Conservation (phyloP, 257 asterid species). For the Scutellaria baicalensis region DNA sequence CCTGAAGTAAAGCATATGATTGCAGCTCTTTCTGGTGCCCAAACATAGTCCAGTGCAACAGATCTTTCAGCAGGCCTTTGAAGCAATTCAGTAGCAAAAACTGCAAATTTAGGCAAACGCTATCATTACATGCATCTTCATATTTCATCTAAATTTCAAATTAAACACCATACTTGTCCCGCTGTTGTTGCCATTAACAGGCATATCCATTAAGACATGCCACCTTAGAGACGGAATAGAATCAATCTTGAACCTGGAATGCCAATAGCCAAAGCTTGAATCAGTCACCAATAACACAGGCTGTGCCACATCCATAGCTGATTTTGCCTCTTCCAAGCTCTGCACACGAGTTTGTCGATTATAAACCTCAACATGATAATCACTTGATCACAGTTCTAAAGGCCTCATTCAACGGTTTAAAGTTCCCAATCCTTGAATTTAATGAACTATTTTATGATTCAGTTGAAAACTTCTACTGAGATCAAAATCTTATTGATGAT, state of each 20-base stretch:
- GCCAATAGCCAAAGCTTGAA: constrained; percentile 57
- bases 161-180: constrained; percentile 24
- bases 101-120: constrained; percentile 27
- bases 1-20: constrained; percentile 81
- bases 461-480: not conserved
- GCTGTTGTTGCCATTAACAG: constrained; percentile 10
- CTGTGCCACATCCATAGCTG: constrained; percentile 61
- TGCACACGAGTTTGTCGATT: constrained; percentile 7
- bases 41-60: constrained; percentile 32
- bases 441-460: not conserved
- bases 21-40: constrained; percentile 76
- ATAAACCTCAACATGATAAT: no score
- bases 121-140: not conserved
- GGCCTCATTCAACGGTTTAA: not conserved
- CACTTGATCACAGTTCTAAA: no score
- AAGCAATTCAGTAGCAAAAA: constrained; percentile 45
- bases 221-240: constrained; percentile 45
- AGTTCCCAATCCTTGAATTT: not conserved
- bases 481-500: not conserved
- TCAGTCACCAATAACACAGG: constrained; percentile 65
- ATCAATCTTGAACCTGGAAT: constrained; percentile 43
- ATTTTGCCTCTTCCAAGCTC: constrained; percentile 82
- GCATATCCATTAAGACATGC: constrained; percentile 53
- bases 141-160: not conserved
- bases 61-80: constrained; percentile 14